Evolutionary conservation across 2,329 filamentous ascomycete genomes (phyloP).

Genomic region (Hypomyces perniciosus): DNA sequence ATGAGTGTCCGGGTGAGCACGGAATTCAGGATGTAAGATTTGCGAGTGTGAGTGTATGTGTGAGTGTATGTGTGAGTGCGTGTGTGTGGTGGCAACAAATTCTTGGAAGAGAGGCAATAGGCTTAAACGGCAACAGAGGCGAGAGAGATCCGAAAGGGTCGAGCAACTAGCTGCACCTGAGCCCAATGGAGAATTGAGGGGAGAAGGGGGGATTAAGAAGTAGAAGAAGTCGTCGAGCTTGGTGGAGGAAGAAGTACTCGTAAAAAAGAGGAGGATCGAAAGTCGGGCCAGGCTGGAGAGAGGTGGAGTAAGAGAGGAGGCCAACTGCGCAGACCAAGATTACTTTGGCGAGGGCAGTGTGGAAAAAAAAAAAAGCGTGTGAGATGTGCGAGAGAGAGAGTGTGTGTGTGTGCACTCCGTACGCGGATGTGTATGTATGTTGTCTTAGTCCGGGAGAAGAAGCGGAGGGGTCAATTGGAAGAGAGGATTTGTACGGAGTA

Average conservation of each 20-base stretch:
- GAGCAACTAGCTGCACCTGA: conserved; percentile 43
- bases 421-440: conserved; percentile 8
- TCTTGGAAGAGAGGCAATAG: conserved; percentile 4
- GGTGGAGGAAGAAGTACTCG: conserved; percentile 6
- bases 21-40: conserved; percentile 3
- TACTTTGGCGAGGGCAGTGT: conserved; percentile 5
- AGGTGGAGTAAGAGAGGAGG: conserved; percentile 8
- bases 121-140: conserved; percentile 1
- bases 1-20: conserved; percentile 2
- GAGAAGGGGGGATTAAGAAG: conserved; percentile 14
- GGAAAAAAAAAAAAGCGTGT: conserved; percentile 5
- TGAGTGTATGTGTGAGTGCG: not conserved
- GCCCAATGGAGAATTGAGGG: conserved; percentile 42
- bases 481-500: too few species aligned
- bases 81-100: not conserved
- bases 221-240: conserved; percentile 7
- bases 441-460: too few species aligned
- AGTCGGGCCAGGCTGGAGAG: conserved; percentile 6
- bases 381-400: conserved; percentile 5
- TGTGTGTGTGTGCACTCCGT: conserved; percentile 10
- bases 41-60: conserved; percentile 3
- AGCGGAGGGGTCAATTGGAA: too few species aligned
- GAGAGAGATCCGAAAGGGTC: conserved; percentile 11
- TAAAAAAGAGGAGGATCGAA: conserved; percentile 10
- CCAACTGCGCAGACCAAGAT: conserved; percentile 8